Percentiles rank a stretch among this genome's conserved stretches.
phyloP scores from a whole-genome alignment of 2,329 filamentous ascomycete species.

The Pseudogymnoascus sp. region DNA sequence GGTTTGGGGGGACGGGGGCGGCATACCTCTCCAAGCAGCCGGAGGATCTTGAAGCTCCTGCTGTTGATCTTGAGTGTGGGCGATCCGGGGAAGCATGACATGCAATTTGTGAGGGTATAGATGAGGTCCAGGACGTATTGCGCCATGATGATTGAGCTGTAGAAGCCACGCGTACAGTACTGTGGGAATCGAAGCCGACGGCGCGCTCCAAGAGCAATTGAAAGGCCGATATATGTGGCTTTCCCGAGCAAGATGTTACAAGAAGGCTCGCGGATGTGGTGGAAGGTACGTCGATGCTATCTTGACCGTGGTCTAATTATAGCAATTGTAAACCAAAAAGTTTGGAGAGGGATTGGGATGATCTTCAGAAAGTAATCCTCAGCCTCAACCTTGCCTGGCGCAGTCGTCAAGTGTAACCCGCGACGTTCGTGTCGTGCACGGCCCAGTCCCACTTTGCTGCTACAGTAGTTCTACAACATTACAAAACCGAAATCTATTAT shows the following conservation, averaged over 20 bases:
- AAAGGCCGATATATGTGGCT: neutral
- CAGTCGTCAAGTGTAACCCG: conserved; percentile 3
- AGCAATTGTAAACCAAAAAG: neutral
- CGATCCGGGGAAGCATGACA: conserved; percentile 91
- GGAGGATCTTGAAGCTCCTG: conserved; percentile 89
- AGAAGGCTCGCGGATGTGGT: neutral
- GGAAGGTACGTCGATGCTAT: neutral
- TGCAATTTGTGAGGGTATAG: conserved; percentile 87
- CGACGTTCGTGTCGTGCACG: neutral
- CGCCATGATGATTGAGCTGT: conserved; percentile 46
- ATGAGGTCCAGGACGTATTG: conserved; percentile 81
- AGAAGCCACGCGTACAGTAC: conserved; percentile 7
- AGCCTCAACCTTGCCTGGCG: neutral
- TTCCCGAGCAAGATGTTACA: neutral
- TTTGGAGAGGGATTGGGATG: neutral
- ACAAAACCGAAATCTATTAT: too few relatives aligned
- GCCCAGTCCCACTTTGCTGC: neutral
- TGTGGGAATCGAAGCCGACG: neutral
- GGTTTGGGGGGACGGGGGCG: neutral
- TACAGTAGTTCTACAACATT: neutral
- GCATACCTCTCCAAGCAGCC: conserved; percentile 79
- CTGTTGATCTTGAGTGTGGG: conserved; percentile 93
- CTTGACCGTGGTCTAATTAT: neutral
- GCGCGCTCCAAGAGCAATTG: conserved; percentile 22
- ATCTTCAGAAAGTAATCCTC: conserved; percentile 3